phyloP scores from a whole-genome alignment of 805 yeast genomes.

The Candida insectorum region DNA sequence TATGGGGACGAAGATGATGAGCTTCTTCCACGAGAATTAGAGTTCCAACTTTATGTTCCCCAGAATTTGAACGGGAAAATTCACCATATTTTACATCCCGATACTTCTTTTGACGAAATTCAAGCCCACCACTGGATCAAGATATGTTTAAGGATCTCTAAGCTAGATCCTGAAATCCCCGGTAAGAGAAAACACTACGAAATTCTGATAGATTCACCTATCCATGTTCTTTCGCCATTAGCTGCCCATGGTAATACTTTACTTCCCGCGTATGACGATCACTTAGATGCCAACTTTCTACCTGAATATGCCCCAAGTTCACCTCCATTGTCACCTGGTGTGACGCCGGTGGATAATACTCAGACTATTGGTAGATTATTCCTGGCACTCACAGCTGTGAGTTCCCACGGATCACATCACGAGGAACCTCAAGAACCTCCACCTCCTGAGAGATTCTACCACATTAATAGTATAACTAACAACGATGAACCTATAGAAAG shows the following conservation, averaged over 20 bases:
- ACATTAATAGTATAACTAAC: slow-evolving; percentile 20
- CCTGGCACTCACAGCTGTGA: slow-evolving; percentile 13
- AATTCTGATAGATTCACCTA: slow-evolving; percentile 91
- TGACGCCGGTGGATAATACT: slow-evolving; percentile 40
- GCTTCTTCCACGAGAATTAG: slow-evolving; percentile 72
- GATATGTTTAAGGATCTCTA: slow-evolving; percentile 76
- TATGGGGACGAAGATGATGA: slow-evolving; percentile 45
- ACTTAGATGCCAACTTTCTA: slow-evolving; percentile 11
- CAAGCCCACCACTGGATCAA: slow-evolving; percentile 96
- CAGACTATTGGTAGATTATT: slow-evolving; percentile 11
- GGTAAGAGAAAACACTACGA: slow-evolving; percentile 86
- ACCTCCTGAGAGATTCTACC: slow-evolving; percentile 20
- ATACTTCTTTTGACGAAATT: slow-evolving; percentile 74
- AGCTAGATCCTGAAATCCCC: slow-evolving; percentile 49
- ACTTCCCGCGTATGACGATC: slow-evolving; percentile 63
- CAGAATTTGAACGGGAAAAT: slow-evolving; percentile 54
- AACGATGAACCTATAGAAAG: slow-evolving; percentile 34
- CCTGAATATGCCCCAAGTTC: slow-evolving; percentile 28
- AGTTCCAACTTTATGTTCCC: slow-evolving; percentile 85
- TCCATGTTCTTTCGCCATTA: slow-evolving; percentile 70
- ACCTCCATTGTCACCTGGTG: slow-evolving; percentile 57
- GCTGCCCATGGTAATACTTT: slow-evolving; percentile 81
- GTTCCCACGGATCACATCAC: slow-evolving; percentile 2
- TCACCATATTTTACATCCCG: slow-evolving; percentile 64
- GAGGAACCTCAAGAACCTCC: slow-evolving; percentile 1